These are phyloP conservation scores for Mortierella sp. DNA, from an alignment of 371 early-diverging fungal species.

Conservation along the genomic window DNA sequence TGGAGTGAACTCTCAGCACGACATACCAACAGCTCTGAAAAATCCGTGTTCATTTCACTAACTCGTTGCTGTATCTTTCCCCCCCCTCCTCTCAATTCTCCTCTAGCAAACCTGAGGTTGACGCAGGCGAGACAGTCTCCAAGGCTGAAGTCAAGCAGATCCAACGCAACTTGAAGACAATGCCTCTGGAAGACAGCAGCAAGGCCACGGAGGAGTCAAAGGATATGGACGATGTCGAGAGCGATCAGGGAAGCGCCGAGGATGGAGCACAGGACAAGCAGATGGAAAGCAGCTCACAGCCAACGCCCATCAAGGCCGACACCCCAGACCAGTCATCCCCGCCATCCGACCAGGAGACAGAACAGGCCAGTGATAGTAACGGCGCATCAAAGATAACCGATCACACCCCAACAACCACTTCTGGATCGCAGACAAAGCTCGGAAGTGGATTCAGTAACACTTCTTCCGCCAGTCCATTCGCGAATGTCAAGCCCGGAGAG, in stretches of 20 bases:
- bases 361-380: constrained; percentile 11
- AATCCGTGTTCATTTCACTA: neutral
- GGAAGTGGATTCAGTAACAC: constrained; percentile 37
- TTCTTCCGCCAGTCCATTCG: constrained; percentile 45
- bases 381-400: constrained; percentile 7
- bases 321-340: constrained; percentile 26
- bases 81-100: neutral
- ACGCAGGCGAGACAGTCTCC: constrained; percentile 26
- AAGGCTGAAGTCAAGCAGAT: constrained; percentile 55
- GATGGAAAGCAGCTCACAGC: constrained; percentile 39
- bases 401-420: constrained; percentile 3
- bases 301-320: constrained; percentile 3
- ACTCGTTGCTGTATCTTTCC: constrained; percentile 13
- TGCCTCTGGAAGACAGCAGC: constrained; percentile 52
- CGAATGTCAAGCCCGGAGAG: constrained; percentile 24
- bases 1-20: neutral
- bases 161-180: constrained; percentile 50
- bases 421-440: constrained; percentile 16
- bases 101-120: constrained; percentile 48
- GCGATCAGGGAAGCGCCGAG: constrained; percentile 40
- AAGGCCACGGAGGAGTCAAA: constrained; percentile 16
- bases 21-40: neutral
- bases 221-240: constrained; percentile 58
- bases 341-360: constrained; percentile 26
- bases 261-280: constrained; percentile 27